A percentile compares a stretch with the other conserved stretches of the same genome.
Conservation (phyloP, 306 rosid species). For the Rubus parviflorus region DNA sequence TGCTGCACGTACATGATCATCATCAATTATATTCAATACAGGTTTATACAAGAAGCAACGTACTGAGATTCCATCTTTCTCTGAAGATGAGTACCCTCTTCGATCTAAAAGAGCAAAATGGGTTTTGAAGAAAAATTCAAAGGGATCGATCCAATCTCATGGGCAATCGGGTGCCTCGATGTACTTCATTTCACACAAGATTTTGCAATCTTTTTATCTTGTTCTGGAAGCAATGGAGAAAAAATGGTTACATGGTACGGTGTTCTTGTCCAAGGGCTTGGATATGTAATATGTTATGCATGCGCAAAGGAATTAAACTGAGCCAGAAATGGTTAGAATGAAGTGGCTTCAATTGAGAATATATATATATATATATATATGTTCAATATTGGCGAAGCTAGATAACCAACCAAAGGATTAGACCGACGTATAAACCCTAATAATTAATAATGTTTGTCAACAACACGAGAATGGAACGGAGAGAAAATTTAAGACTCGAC, state of each 20-base stretch:
- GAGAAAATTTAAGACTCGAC: not conserved
- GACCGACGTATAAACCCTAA: not conserved
- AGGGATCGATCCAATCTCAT: not conserved
- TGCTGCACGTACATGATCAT: not conserved
- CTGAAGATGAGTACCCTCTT: not conserved
- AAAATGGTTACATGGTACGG: not conserved
- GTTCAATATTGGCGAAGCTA: not conserved
- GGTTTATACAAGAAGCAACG: not conserved
- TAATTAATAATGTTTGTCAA: not conserved
- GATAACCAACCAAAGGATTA: not conserved
- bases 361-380: not conserved
- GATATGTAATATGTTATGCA: not conserved
- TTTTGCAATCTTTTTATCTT: not conserved
- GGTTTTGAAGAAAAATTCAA: not conserved
- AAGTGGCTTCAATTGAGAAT: not conserved
- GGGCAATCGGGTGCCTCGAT: not conserved
- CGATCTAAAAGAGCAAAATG: not conserved
- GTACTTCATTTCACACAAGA: not conserved
- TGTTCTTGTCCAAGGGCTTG: not conserved
- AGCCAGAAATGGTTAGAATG: not conserved
- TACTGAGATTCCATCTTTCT: not conserved
- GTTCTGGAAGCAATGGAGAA: not conserved
- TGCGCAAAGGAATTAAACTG: not conserved
- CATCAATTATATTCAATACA: not conserved
- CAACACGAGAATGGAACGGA: not conserved